phyloP scores from a whole-genome alignment of 805 yeast genomes.

The Nematodospora valgi region DNA sequence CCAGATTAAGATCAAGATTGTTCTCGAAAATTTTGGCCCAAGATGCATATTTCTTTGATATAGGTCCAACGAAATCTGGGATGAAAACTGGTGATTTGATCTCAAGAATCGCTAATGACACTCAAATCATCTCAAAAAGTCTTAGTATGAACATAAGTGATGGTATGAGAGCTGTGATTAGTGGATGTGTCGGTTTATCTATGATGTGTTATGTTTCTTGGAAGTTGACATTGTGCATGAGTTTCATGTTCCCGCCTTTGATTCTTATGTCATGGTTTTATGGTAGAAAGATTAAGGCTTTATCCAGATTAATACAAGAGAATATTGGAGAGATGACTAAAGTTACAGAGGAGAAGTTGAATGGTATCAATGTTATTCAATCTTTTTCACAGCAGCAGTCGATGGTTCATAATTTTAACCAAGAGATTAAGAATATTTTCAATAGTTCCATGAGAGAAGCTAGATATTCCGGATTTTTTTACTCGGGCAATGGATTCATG shows the following conservation, averaged over 20 bases:
- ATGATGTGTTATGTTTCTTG: conserved; percentile 90
- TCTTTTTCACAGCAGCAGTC: conserved; percentile 80
- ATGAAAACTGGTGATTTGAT: conserved; percentile 87
- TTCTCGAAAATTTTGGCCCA: conserved; percentile 76
- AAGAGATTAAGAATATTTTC: conserved; percentile 63
- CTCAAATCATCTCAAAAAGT: conserved; percentile 81
- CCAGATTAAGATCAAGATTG: conserved; percentile 74
- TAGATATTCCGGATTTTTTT: conserved; percentile 67
- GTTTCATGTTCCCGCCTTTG: conserved; percentile 78
- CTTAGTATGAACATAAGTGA: conserved; percentile 88
- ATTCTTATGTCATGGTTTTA: conserved; percentile 76
- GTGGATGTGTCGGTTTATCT: conserved; percentile 81
- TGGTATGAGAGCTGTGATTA: conserved; percentile 80
- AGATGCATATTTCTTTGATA: conserved; percentile 86
- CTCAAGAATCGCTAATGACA: conserved; percentile 82
- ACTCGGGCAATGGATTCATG: conserved; percentile 75
- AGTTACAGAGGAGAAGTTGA: conserved; percentile 87
- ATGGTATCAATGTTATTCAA: conserved; percentile 83
- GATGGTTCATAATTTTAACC: conserved; percentile 73
- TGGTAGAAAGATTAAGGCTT: conserved; percentile 71
- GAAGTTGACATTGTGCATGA: conserved; percentile 78
- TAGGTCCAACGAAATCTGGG: conserved; percentile 48
- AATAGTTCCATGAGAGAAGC: conserved; percentile 79
- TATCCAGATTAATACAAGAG: conserved; percentile 76
- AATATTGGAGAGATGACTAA: conserved; percentile 84